A percentile compares a stretch with the other conserved stretches of the same genome.
phyloP scores from a whole-genome alignment of 1,139 yeast species.

The Arxiozyma bovina region DNA sequence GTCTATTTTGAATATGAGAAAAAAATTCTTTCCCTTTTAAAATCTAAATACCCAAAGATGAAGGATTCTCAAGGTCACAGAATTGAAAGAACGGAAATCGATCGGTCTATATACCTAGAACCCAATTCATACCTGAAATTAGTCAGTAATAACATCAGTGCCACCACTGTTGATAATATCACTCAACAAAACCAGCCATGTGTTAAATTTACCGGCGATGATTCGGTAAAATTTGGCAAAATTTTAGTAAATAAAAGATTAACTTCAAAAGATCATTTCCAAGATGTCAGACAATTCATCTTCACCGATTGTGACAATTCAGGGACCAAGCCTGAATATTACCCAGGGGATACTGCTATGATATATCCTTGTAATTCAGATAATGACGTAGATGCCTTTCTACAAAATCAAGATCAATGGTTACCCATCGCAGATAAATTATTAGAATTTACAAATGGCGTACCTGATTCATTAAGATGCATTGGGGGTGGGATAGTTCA shows the following conservation, averaged over 20 bases:
- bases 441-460: conserved; percentile 22
- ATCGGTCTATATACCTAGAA: conserved; percentile 22
- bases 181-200: neutral
- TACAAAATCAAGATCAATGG: conserved; percentile 68
- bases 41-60: conserved; percentile 33
- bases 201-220: conserved; percentile 17
- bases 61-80: conserved; percentile 14
- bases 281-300: conserved; percentile 68
- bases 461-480: conserved; percentile 32
- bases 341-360: conserved; percentile 76
- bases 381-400: conserved; percentile 52
- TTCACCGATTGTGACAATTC: conserved; percentile 28
- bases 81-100: conserved; percentile 18
- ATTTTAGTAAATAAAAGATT: conserved; percentile 47
- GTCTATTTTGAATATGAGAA: conserved; percentile 69
- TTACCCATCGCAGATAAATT: conserved; percentile 49
- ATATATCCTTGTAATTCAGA: conserved; percentile 68
- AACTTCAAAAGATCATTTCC: conserved; percentile 69
- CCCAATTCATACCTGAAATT: conserved; percentile 22
- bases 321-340: conserved; percentile 34
- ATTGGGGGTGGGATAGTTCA: conserved; percentile 48
- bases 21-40: conserved; percentile 39
- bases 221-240: conserved; percentile 34
- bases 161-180: neutral
- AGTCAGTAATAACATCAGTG: neutral